Conservation (phyloP, 2,329 filamentous ascomycete species). For the Colletotrichum godetiae region DNA sequence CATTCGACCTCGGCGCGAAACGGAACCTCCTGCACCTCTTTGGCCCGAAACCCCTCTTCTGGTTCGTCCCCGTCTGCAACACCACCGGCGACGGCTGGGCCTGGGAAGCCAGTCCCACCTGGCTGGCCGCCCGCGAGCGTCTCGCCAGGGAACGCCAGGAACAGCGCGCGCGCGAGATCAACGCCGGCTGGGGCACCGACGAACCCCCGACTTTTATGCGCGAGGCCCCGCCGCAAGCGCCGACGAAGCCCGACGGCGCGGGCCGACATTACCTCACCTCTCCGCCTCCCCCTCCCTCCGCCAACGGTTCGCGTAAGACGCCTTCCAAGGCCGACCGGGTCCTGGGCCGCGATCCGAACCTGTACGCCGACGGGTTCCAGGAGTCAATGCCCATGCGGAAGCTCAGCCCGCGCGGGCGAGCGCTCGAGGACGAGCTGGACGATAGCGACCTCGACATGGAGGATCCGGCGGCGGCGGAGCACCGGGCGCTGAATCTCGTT, state of each 20-base stretch:
- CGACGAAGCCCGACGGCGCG: constrained; percentile 38
- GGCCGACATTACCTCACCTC: constrained; percentile 42
- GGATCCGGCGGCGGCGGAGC: constrained; percentile 54
- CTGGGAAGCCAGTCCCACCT: constrained; percentile 88
- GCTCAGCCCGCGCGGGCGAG: constrained; percentile 58
- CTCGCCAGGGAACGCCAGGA: constrained; percentile 68
- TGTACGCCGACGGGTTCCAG: constrained; percentile 62
- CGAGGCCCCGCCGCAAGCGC: constrained; percentile 14
- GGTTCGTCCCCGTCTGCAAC: constrained; percentile 84
- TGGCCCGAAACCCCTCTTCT: constrained; percentile 77
- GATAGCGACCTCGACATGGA: constrained; percentile 48
- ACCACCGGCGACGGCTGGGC: constrained; percentile 93
- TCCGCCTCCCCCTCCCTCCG: constrained; percentile 31
- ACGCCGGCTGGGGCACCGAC: constrained; percentile 73
- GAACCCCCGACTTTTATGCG: constrained; percentile 40
- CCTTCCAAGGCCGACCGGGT: constrained; percentile 70
- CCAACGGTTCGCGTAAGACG: constrained; percentile 47
- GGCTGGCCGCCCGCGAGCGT: constrained; percentile 77
- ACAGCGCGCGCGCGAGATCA: constrained; percentile 72
- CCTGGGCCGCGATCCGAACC: constrained; percentile 66
- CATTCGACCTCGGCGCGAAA: constrained; percentile 89
- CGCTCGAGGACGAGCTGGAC: constrained; percentile 54
- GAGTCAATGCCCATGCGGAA: constrained; percentile 57
- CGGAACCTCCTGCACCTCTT: constrained; percentile 86
- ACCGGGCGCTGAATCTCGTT: constrained; percentile 58